Evolutionary conservation across 306 rosid species (phyloP), one percentile per base, ranked within the genome.

Genomic region (Vachellia pachyceras): DNA sequence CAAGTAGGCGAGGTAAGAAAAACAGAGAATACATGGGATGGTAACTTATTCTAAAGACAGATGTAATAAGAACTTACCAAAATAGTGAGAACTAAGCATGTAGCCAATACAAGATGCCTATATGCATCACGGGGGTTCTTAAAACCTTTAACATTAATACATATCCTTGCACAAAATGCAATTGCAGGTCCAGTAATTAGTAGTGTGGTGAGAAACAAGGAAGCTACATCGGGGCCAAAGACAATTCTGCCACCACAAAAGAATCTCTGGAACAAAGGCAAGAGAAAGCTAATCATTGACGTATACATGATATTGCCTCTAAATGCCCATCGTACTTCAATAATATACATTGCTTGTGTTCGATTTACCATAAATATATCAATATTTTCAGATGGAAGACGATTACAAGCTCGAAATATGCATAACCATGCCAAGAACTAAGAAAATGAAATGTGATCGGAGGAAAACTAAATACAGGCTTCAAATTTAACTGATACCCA

Each of bases 171-270:
- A 84, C 91, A 91, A 83, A 95, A 95, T 73, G 92, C 82, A 85
- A 88, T 73, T 14, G 99, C 87, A 76, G 99, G 99, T 55, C 79
- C 93, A 29, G 86, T 88, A 63, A 95, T 85, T 76, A 95, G 92
- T 46, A 89, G 66, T 42, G 82, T 73, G 20, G 98, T 91, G 80
- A 95, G 91, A 71, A 89, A 63, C 82, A 95, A 77, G 47, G 99
- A 95, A 85, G 91, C 85, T 58, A 82, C 97, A 72, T 95, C 99
- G 18, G 99, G 42, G 42, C 42, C 42, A 40, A 40, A 40, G 42
- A 40, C 6, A 40, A 40, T 2, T 40, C 42, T 40, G 42, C 42
- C 42, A 40, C 42, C 42, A 40, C 42, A 40, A 40, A 40, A 40
- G 7, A 40, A 40, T 40, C 42, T 40, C 42, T 40, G 42, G 42